Percentiles rank a stretch among this genome's conserved stretches.
phyloP scores from a whole-genome alignment of 176 grass and related monocot species.

The Echinochloa phyllopogon region DNA sequence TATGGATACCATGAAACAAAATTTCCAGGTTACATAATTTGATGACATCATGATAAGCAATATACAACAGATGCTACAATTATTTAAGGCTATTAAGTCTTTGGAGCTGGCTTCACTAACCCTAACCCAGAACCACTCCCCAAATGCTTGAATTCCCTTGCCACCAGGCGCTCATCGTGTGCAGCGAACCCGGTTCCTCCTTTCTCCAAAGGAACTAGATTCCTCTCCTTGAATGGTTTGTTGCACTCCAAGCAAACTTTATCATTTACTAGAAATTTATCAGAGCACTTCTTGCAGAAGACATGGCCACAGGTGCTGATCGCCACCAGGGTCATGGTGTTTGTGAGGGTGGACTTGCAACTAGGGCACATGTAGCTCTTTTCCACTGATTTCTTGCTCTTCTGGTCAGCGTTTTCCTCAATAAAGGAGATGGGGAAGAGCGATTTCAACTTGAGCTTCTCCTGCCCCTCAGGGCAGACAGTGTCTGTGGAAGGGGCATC shows the following conservation, averaged over 20 bases:
- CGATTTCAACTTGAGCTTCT: slow-evolving; percentile 86
- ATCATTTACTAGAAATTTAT: slow-evolving; percentile 87
- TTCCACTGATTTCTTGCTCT: slow-evolving; percentile 59
- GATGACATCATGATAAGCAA: slow-evolving; percentile 24
- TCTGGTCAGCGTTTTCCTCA: slow-evolving; percentile 60
- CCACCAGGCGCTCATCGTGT: slow-evolving; percentile 73
- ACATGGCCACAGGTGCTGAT: slow-evolving; percentile 92
- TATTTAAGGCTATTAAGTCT: slow-evolving; percentile 39
- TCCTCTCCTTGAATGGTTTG: slow-evolving; percentile 83
- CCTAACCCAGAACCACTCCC: slow-evolving; percentile 94
- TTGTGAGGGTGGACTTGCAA: slow-evolving; percentile 92
- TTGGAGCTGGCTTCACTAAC: slow-evolving; percentile 78
- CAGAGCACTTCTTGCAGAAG: slow-evolving; percentile 94
- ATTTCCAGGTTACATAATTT: slow-evolving; percentile 44
- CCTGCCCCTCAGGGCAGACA: slow-evolving; percentile 83
- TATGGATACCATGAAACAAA: slow-evolving; percentile 33
- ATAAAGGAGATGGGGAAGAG: slow-evolving; percentile 87
- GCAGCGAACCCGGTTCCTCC: slow-evolving; percentile 91
- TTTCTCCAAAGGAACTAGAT: slow-evolving; percentile 85
- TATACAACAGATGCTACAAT: slow-evolving; percentile 40
- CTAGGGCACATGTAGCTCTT: slow-evolving; percentile 95
- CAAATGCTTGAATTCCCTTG: slow-evolving; percentile 88
- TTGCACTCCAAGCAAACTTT: slow-evolving; percentile 79
- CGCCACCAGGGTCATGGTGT: slow-evolving; percentile 71
- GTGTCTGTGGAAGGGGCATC: slow-evolving; percentile 74